Evolutionary conservation across 192 early-diverging fungal genomes (phyloP), one percentile per base, ranked within the genome.

Genomic region (Spizellomyces punctatus): DNA sequence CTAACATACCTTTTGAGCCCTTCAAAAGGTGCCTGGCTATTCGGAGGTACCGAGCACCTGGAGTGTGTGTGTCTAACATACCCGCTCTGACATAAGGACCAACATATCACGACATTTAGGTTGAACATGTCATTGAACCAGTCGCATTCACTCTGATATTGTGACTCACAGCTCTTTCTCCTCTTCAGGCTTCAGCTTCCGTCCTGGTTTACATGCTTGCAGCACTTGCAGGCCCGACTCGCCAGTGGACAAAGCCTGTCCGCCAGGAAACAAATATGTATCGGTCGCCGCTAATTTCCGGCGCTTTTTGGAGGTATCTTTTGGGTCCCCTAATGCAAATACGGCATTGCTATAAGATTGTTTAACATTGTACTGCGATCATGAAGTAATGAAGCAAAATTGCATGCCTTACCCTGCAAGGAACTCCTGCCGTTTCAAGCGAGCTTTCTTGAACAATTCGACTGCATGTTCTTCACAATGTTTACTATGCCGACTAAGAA

Each of bases 401-500:
- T 36, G 43, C 42, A 22, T 62, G n/a, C 19, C 50, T 10, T 66
- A 73, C 72, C 72, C 72, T 41, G 8, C 42, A 9, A 64, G n/a
- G 48, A 65, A 57, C 55, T 73, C 72, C 45, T 65, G 64, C 55
- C 72, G 45, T 19, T 66, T n/a, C 16, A 73, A 47, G 27, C 64
- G 6, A 41, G 72, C 72, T 19, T 46, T 65, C 47, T 73, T 73
- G 63, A 55, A 64, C 14, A 73, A 10, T 10, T n/a, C 19, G 14
- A 42, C 47, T 10, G 63, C 54, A 46, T 73, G 72, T 57, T 22
- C 43, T 41, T 73, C 72, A 48, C 72, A 73, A 66, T 64, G 64
- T 16, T 46, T 16, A 21, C 48, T 45, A 43, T 42, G 6, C 41
- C 63, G 71, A 10, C 71, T 72, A 22, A 45, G 4, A 4, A 10